Evolutionary conservation across 345 rosid genomes (phyloP), one percentile per base, ranked within the genome.

Genomic region (Dipteronia dyeriana): DNA sequence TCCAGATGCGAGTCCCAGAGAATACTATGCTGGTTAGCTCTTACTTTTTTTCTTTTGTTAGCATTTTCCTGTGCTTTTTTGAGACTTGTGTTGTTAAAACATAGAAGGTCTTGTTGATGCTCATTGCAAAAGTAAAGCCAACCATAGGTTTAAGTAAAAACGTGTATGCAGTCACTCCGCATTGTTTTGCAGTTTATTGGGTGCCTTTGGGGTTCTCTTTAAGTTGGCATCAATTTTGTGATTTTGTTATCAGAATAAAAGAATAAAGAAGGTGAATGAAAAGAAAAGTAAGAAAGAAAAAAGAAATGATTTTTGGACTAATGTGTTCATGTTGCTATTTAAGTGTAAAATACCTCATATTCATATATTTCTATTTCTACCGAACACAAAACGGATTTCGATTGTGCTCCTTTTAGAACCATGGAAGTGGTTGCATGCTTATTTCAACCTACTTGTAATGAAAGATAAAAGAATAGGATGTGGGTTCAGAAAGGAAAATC

Each of bases 1-100:
- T 75, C 98, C 99, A 1, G 88, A 90, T 86, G 90, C 95, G 67
- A 94, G 87, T 84, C 97, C 95, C 5, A 94, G 98, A 91, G 91
- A 88, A 74, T 70, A 84, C 70, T 89, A 92, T 76, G 80, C 95
- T 72, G 98, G 99, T 96, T 81, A 71, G 80, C 43, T 83, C 70
- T 77, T 65, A 12, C 67, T 39, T 14, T 10, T n/a, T 53, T 61
- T 39, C 11, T 20, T 2, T 14, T 59, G 2, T 45, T 70, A 29
- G 51, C 51, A 31, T 17, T 53, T 39, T 49, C 45, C 45, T 43
- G 2, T 43, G 59, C 43, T 59, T 41, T 57, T 12, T 23, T 4
- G n/a, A 23, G 39, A 43, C 39, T 43, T 73, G 22, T 59, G 76
- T 25, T 59, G 20, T 3, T 9, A 29, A 31, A 38, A 38, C 1